Percentiles rank a stretch among this genome's conserved stretches.
Conservation (phyloP, 106 monocot genomes). For the Dendrobium huoshanense region DNA sequence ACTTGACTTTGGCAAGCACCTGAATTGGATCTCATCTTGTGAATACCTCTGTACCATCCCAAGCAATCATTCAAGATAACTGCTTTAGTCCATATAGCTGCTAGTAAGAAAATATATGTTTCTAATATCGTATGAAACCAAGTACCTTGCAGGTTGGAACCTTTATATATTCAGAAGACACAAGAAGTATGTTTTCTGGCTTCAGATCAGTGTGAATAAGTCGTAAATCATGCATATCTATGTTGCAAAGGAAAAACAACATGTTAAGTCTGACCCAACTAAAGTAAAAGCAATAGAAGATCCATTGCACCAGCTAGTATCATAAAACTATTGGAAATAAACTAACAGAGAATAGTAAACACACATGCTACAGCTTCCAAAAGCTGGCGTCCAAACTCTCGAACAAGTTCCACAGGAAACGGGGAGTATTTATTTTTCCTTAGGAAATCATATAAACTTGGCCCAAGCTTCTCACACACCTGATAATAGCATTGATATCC, state of each 20-base stretch:
- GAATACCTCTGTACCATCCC: constrained; percentile 70
- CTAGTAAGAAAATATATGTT: constrained; percentile 28
- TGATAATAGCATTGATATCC: constrained; percentile 73
- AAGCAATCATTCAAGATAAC: constrained; percentile 45
- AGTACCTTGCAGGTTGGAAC: constrained; percentile 86
- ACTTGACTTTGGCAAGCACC: constrained; percentile 97
- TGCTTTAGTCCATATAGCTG: constrained; percentile 29
- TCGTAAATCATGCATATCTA: constrained; percentile 99
- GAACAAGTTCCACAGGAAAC: constrained; percentile 96
- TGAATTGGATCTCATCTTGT: constrained; percentile 73
- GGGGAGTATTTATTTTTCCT: constrained; percentile 94
- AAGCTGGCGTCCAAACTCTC: constrained; percentile 98
- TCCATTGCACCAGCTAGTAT: constrained; percentile 22
- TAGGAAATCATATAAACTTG: constrained; percentile 98
- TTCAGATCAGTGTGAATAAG: constrained; percentile 99
- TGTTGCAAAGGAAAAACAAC: constrained; percentile 26
- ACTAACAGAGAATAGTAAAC: constrained; percentile 24
- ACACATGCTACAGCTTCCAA: constrained; percentile 99
- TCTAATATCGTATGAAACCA: constrained; percentile 30
- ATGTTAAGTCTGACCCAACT: constrained; percentile 16
- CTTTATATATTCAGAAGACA: constrained; percentile 76
- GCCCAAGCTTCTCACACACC: constrained; percentile 99
- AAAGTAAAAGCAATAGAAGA: constrained; percentile 12
- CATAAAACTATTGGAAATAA: constrained; percentile 16
- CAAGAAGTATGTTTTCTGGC: constrained; percentile 99